Evolutionary conservation across 108 stramenopile genomes (phyloP).

Genomic region (Fragilaria crotonensis): DNA sequence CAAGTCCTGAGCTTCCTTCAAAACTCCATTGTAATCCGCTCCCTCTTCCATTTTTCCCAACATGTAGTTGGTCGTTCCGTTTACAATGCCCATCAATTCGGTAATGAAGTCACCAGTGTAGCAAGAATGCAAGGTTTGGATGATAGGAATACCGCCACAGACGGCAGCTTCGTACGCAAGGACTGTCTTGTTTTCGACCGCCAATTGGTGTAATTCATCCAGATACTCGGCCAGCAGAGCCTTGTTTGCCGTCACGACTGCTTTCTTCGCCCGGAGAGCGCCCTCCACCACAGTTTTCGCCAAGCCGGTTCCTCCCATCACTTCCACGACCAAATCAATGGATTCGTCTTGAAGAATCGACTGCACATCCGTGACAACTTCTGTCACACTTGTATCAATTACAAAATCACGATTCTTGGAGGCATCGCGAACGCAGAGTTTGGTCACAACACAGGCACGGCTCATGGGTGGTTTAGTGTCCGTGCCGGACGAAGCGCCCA

Average conservation of each 20-base stretch:
- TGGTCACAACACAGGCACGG: constrained; percentile 45
- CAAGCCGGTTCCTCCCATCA: constrained; percentile 55
- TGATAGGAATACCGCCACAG: constrained; percentile 81
- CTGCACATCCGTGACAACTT: constrained; percentile 51
- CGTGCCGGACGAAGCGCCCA: constrained; percentile 7
- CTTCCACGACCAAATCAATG: constrained; percentile 76
- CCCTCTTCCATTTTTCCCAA: constrained; percentile 64
- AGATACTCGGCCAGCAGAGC: constrained; percentile 67
- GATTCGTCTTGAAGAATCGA: constrained; percentile 49
- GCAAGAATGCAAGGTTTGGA: constrained; percentile 54
- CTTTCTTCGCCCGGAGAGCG: constrained; percentile 41
- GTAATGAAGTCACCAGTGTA: constrained; percentile 67
- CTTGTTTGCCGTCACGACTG: constrained; percentile 83
- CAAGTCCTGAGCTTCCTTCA: constrained; percentile 72
- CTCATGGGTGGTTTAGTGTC: neutral
- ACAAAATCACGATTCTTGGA: constrained; percentile 66
- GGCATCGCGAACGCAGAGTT: constrained; percentile 80
- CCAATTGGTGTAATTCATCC: constrained; percentile 25
- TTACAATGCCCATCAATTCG: constrained; percentile 67
- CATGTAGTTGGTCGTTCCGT: constrained; percentile 87
- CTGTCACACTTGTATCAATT: constrained; percentile 37
- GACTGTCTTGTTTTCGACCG: constrained; percentile 7
- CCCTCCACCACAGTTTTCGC: constrained; percentile 54
- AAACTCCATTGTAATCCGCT: constrained; percentile 51
- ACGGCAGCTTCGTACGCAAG: constrained; percentile 81